Conservation (phyloP, 257 asterid genomes). For the Sherardia arvensis region DNA sequence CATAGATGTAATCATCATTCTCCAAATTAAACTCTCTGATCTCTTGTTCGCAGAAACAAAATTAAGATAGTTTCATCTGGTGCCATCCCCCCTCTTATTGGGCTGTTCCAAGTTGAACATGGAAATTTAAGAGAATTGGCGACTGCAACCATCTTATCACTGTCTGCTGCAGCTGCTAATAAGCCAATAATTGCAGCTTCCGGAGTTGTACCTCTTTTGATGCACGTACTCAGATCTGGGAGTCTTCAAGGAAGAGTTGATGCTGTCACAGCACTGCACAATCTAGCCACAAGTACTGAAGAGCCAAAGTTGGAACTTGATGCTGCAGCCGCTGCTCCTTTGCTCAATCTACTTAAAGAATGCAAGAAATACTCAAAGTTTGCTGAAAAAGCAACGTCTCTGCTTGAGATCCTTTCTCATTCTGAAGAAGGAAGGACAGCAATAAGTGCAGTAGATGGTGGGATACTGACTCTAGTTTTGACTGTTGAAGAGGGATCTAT, state of each 20-base stretch:
- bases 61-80: constrained; percentile 62
- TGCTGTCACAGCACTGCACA: constrained; percentile 73
- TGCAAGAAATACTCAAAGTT: constrained; percentile 80
- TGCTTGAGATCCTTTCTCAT: constrained; percentile 55
- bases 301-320: constrained; percentile 50
- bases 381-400: constrained; percentile 72
- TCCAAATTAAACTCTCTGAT: background rate
- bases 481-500: constrained; percentile 87
- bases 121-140: constrained; percentile 70
- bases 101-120: constrained; percentile 52
- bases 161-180: constrained; percentile 65
- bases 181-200: constrained; percentile 61
- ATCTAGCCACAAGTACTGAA: constrained; percentile 52
- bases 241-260: constrained; percentile 81
- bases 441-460: constrained; percentile 47
- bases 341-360: constrained; percentile 63
- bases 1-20: background rate
- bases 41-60: constrained; percentile 56
- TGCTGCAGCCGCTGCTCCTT: constrained; percentile 55
- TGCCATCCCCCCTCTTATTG: constrained; percentile 70
- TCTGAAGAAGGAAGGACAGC: constrained; percentile 67
- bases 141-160: constrained; percentile 63
- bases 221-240: constrained; percentile 65
- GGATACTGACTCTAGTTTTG: constrained; percentile 63
- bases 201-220: constrained; percentile 58